Base-by-base conservation (phyloP, 2,329 filamentous ascomycete species). In the Epichloe aotearoae region DNA sequence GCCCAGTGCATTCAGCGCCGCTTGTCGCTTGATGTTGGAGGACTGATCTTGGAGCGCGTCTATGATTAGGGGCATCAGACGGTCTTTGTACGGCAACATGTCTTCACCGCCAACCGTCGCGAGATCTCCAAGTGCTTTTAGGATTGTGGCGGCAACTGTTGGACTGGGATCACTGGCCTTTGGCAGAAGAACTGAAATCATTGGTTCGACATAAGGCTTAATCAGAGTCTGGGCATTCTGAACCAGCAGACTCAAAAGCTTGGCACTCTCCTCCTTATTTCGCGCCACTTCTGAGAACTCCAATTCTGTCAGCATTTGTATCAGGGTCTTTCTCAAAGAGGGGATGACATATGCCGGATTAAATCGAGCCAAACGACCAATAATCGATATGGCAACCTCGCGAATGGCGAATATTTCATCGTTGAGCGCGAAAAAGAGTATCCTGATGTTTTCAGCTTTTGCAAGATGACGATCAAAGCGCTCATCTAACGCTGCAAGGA, bases 291-390 rank as follows among this genome's bases (percentile, higher is more conserved):
- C 95, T 6, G 93, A 94, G 61, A 96, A 97, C 59, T 95, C 90
- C 20, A 98, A 84, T 61, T 96, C 91, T 0, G 93, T 98, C 54
- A 98, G 77, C 66, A 98, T 83, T 67, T 98, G 94, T 52, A 98
- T 90, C 26, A 98, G 79, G 5, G 94, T 86, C 68, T 98, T 98
- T 55, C 93, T 85, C 39, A 98, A 69, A 0, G 93, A 94, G 2
- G 94, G 93, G 61, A 98, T 95, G 57, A 98, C 90, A 66, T 98
- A 98, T 52, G 94, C 94, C 1, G 93, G 94, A 57, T 98, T 98
- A 57, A 89, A 84, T 49, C 81, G 79, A 0, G 93, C 94, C 51
- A 99, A 73, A 12, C 94, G 88, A 34, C 93, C 94, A 60, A 98
- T 95, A 57, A 98, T 96, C 17, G 88, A 85, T 61, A 99, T 96